Evolutionary conservation across 208 protist species (phyloP), one percentile per base, ranked within the genome.

Genomic region (Acanthamoeba pearcei): DNA sequence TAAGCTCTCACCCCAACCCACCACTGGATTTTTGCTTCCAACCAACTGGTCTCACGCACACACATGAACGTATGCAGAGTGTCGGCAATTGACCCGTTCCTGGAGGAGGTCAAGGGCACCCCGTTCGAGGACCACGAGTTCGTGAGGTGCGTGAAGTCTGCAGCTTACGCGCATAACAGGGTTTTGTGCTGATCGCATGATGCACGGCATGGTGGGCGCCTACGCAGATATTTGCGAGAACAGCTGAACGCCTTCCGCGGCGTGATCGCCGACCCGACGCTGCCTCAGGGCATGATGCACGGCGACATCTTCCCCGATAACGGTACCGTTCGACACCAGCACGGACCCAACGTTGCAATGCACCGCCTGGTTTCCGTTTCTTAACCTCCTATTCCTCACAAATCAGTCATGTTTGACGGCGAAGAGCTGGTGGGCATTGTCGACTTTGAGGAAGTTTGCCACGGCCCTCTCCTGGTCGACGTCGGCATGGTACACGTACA

Each of bases 241-340:
- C 64, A 32, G 80, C 53, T 88, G 17, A 42, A 88, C n/a, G 2
- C 8, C 51, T 64, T 88, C 29, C 46, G 53, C n/a, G 80, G 53
- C n/a, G 29, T 64, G 38, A 38, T 88, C 46, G 80, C 46, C 27
- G 80, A 88, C 53, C 51, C 80, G 46, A 42, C 80, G 22, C 85
- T 91, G 15, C 85, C 85, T 17, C 85, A 72, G 15, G 85, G 85
- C 53, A 91, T 91, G 51, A 13, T 91, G 24, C 85, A 91, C 62
- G 85, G 85, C 32, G 85, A 91, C 85, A 91, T 91, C 85, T 91
- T 91, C 46, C 85, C 60, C 32, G 85, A 91, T 27, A 91, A 91
- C 62, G 80, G 80, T 88, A 42, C 53, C 53, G 6, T 17, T 1
- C 22, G 32, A 42, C 35, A 42, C 38, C 38, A 42, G 2, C 38